Evolutionary conservation across 768 basidiomycete species (phyloP), one percentile per base, ranked within the genome.

Genomic region (Leucocoprinus leucothites): DNA sequence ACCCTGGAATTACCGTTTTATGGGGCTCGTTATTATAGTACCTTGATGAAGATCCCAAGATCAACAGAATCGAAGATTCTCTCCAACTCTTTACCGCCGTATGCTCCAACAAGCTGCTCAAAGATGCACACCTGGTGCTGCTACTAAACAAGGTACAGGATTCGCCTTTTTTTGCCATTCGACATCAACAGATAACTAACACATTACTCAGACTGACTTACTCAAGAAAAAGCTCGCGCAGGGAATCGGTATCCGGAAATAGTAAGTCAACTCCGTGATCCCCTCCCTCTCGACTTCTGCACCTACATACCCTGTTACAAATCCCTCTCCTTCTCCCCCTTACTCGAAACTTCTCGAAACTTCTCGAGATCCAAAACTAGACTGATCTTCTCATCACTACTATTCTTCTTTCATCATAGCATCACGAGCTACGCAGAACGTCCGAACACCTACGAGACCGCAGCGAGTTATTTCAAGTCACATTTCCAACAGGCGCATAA

Each of bases 1-100:
- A 36, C 47, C n/a, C 18, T 21, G 9, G 26, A 24, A 31, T 3
- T 19, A 14, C 2, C 3, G 31, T 13, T 19, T 19, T 35, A 22
- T 35, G 24, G 0, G 24, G 19, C 18, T 48, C 13, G 38, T 45
- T 28, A 8, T 24, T 44, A 38, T 26, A 91, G 87, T 91, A 89
- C 67, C 79, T 93, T 9, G 87, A 91, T 61, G 91, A 93, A 71
- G 90, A 92, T 65, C 77, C 84, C 3, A 79, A 82, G 58, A 85
- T 86, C 46, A 92, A 92, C 64, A 74, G 90, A 60, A 85, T 92
- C 57, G 83, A 90, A 57, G 91, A 93, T 68, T 91, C 90, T 1
- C 74, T 93, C 18, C 86, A 88, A 62, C 77, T 92, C 9, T 91
- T 89, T 69, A 85, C 82, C 3, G 71, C 82, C 13, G 82, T 93